Base-by-base conservation (phyloP, 805 yeast genomes). In the Myxozyma udenii region DNA sequence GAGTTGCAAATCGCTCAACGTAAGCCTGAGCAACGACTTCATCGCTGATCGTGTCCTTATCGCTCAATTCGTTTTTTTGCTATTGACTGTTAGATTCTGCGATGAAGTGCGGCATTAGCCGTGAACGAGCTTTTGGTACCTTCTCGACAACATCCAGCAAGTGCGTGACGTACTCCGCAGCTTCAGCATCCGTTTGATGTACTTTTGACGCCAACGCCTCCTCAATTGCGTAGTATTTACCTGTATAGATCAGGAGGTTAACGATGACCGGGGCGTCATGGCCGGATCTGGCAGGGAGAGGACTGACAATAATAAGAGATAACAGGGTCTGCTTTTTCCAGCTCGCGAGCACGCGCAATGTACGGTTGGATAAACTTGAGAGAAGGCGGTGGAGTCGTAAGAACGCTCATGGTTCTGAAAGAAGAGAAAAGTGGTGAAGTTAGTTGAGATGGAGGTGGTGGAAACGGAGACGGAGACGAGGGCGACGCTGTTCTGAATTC, bases 81-180 rank as follows among this genome's bases (percentile, higher is more conserved):
- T 52, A 44, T 23, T 54, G 64, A 4, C 70, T 77, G 46, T 71
- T 73, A 68, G n/a, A n/a, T n/a, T n/a, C n/a, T n/a, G n/a, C n/a
- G n/a, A n/a, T 11, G 72, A 5, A 61, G 60, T 1, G 51, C 57
- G 62, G 82, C 83, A 52, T 14, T 19, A n/a, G n/a, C n/a, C n/a
- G n/a, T n/a, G n/a, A n/a, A n/a, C 32, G 33, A 24, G 19, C 12
- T 16, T 21, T 19, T 19, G 6, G 14, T 32, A 75, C 69, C 1
- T 61, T 52, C 64, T 93, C 98, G 33, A 93, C 79, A 2, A 77
- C 78, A 62, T 85, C 95, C 49, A 91, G 69, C 41, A 93, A 69
- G 2, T 66, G 63, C 42, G 83, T 70, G 0, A 91, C 87, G 60
- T 78, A 79, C 1, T 61, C 62, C 12, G 87, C 87, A 25, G 78